Base-by-base conservation (phyloP, 2,329 filamentous ascomycete species). In the Neurospora sp. region DNA sequence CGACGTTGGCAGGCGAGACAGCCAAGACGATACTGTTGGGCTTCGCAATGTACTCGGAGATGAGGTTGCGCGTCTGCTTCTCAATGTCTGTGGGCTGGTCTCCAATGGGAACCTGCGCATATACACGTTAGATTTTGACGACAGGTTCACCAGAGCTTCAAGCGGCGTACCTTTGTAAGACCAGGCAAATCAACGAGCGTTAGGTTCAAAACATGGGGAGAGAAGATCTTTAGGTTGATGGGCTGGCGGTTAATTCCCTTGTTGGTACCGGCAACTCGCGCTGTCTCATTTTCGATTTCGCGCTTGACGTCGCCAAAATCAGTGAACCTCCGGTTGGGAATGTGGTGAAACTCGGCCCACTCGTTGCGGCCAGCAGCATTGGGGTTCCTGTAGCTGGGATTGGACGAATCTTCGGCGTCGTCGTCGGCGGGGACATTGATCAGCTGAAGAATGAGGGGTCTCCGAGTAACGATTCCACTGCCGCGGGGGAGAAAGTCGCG, bases 221-320 rank as follows among this genome's bases (percentile, higher is more conserved):
- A 98, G 83, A 97, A 99, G 73, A 99, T 96, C 80, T 98, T 98
- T 75, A 99, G 87, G 82, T 99, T 98, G 81, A 99, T 99, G 71
- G 96, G 93, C 79, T 97, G 92, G 73, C 96, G 87, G 81, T 97
- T 97, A 83, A 99, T 99, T 77, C 96, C 96, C 82, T 98, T 98
- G 84, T 99, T 99, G 83, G 88, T 96, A 76, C 96, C 96, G 71
- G 87, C 87, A 70, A 80, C 78, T 72, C 79, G 77, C 69, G 79
- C 77, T 3, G 92, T 92, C 83, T 99, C 97, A 76, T 96, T 89
- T 71, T 93, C 89, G 23, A 96, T 99, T 83, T 99, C 96, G 73
- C 92, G 94, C 83, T 98, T 96, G 76, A 99, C 98, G 82, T 99
- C 96, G 77, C 96, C 96, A 76, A 99, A 95, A 79, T 96, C 92